Evolutionary conservation across 31 red algal species (phyloP).

Genomic region (Odonthalia washingtoniensis): DNA sequence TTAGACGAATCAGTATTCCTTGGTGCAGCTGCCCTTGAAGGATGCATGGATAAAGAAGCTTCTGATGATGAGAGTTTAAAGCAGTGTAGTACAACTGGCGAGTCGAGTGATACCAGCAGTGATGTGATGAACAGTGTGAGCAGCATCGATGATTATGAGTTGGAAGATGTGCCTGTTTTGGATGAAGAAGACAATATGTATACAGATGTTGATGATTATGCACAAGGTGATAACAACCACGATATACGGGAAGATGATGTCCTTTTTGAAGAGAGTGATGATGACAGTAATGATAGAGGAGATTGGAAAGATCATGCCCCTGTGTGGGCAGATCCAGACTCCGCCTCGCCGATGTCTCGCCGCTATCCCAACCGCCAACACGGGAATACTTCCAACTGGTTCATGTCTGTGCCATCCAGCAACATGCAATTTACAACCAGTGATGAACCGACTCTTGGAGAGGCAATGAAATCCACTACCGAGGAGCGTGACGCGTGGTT

Average conservation of each 20-base stretch:
- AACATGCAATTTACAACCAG: not conserved
- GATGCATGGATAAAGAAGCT: not conserved
- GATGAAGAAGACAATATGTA: too few relatives aligned
- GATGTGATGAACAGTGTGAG: not conserved
- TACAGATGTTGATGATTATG: too few relatives aligned
- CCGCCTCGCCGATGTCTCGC: not conserved
- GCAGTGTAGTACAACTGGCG: not conserved
- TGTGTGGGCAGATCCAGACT: not conserved
- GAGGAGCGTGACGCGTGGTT: constrained; percentile 10
- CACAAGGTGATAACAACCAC: too few relatives aligned
- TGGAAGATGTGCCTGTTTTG: not conserved
- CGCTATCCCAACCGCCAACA: not conserved
- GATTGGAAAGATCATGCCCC: not conserved
- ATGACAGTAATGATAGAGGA: too few relatives aligned
- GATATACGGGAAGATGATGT: too few relatives aligned
- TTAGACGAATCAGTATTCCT: not conserved
- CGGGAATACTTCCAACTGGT: not conserved
- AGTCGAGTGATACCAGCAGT: not conserved
- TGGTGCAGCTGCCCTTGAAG: not conserved
- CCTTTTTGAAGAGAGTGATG: too few relatives aligned
- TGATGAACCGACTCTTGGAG: constrained; percentile 7
- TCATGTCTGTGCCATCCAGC: not conserved
- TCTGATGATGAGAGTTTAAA: constrained; percentile 1
- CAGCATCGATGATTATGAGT: not conserved
- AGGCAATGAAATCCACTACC: constrained; percentile 7